These are phyloP conservation scores for Litchi chinensis DNA, from an alignment of 345 rosid species.

Conservation along the genomic window DNA sequence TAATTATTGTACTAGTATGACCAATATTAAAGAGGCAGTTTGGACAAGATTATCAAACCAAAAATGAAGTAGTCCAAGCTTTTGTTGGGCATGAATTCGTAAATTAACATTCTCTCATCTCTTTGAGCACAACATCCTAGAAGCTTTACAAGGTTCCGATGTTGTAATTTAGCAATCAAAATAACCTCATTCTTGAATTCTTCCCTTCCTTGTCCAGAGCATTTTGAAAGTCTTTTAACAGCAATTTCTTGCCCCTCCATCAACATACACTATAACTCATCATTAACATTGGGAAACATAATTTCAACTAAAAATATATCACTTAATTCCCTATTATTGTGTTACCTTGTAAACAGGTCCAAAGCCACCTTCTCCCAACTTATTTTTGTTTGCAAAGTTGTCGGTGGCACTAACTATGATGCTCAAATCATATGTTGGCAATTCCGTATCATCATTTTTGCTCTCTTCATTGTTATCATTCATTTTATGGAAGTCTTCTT, in stretches of 20 bases:
- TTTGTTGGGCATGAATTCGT: conserved; percentile 43
- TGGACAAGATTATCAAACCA: conserved; percentile 19
- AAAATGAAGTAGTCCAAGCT: conserved; percentile 45
- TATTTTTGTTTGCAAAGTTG: conserved; percentile 4
- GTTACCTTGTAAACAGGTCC: conserved; percentile 7
- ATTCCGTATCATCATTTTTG: conserved; percentile 12
- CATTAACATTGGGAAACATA: not conserved
- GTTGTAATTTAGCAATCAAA: conserved; percentile 39
- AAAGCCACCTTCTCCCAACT: conserved; percentile 25
- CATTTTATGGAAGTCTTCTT: too few species aligned
- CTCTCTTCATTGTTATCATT: not conserved
- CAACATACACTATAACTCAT: conserved; percentile 15
- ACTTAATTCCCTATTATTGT: not conserved
- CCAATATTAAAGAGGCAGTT: not conserved
- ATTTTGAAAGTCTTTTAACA: conserved; percentile 21
- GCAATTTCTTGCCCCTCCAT: conserved; percentile 17
- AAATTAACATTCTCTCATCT: conserved; percentile 35
- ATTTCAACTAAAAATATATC: not conserved
- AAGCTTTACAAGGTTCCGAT: conserved; percentile 44
- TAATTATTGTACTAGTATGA: not conserved
- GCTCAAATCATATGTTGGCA: not conserved
- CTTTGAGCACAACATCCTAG: conserved; percentile 36
- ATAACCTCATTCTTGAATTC: conserved; percentile 33
- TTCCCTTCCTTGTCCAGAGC: conserved; percentile 15
- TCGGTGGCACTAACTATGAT: not conserved